A percentile compares a stretch with the other conserved stretches of the same genome.
Conservation (phyloP, 2,329 filamentous ascomycete genomes). For the Colletotrichum viniferum region DNA sequence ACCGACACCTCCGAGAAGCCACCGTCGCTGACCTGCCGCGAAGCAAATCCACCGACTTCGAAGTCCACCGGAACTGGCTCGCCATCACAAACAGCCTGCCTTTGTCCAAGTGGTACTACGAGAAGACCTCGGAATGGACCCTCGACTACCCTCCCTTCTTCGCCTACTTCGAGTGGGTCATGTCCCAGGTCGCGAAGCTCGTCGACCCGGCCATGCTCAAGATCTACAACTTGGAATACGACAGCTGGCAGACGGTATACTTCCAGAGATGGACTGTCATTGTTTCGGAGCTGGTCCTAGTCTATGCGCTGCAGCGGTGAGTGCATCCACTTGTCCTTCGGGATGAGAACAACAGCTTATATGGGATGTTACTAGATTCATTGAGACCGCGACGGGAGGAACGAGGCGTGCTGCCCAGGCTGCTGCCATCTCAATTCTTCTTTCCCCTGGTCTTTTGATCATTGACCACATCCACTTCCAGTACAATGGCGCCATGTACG, state of each 20-base stretch:
- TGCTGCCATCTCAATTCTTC: constrained; percentile 83
- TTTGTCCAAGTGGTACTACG: constrained; percentile 90
- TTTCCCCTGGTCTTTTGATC: constrained; percentile 92
- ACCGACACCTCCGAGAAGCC: not conserved
- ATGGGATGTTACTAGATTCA: constrained; percentile 59
- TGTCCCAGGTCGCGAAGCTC: constrained; percentile 80
- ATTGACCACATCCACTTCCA: constrained; percentile 99
- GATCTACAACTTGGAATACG: constrained; percentile 81
- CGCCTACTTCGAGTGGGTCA: constrained; percentile 92
- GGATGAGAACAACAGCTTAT: not conserved
- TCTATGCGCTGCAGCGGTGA: constrained; percentile 80
- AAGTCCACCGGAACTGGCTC: constrained; percentile 98
- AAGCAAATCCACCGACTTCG: constrained; percentile 98
- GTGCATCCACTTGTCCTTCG: not conserved
- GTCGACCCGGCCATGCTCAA: constrained; percentile 83
- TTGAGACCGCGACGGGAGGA: constrained; percentile 69
- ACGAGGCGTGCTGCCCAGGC: constrained; percentile 82
- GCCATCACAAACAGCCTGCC: constrained; percentile 92
- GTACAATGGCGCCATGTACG: constrained; percentile 98
- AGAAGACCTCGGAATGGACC: constrained; percentile 99
- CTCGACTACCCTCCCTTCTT: constrained; percentile 99
- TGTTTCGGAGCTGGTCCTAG: constrained; percentile 79
- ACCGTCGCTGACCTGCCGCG: constrained; percentile 19
- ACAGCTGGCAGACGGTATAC: constrained; percentile 91
- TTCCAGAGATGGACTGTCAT: constrained; percentile 94